Evolutionary conservation across 441 rosid species (phyloP).

Genomic region (Bruguiera hainesii): DNA sequence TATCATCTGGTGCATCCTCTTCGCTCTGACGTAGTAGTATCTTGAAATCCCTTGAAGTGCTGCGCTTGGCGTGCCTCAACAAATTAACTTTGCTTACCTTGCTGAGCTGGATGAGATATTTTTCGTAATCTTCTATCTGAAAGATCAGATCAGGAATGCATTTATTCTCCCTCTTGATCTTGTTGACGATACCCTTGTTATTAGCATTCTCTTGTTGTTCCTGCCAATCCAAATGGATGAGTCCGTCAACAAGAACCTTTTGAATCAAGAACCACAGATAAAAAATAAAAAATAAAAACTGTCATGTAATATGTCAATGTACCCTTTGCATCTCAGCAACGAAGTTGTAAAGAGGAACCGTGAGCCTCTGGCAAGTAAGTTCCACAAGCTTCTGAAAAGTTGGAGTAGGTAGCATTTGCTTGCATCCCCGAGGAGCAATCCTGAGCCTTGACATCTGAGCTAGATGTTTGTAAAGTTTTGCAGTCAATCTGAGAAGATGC

Average conservation of each 20-base stretch:
- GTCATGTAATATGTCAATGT: conserved; percentile 2
- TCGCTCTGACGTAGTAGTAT: conserved; percentile 47
- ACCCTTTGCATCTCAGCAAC: conserved; percentile 68
- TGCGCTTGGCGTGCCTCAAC: conserved; percentile 76
- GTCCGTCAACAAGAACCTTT: conserved; percentile 10
- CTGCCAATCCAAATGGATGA: conserved; percentile 33
- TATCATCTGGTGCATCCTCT: conserved; percentile 32
- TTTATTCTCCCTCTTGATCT: conserved; percentile 82
- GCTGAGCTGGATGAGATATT: conserved; percentile 68
- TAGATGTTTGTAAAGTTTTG: conserved; percentile 69
- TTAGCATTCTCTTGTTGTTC: conserved; percentile 53
- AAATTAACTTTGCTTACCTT: conserved; percentile 66
- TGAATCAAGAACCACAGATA: background rate
- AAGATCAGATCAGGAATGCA: conserved; percentile 80
- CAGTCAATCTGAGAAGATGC: conserved; percentile 52
- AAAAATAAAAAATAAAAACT: background rate
- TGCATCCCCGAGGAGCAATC: conserved; percentile 73
- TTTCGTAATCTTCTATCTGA: conserved; percentile 80
- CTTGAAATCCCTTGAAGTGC: conserved; percentile 76
- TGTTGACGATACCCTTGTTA: conserved; percentile 55
- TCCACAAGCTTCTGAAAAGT: conserved; percentile 75
- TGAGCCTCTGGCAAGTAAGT: conserved; percentile 68
- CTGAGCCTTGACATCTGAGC: conserved; percentile 69
- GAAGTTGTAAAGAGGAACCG: conserved; percentile 65
- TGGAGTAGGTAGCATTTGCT: conserved; percentile 62